Evolutionary conservation across 768 basidiomycete species (phyloP).

Genomic region (Pisolithus tinctorius): DNA sequence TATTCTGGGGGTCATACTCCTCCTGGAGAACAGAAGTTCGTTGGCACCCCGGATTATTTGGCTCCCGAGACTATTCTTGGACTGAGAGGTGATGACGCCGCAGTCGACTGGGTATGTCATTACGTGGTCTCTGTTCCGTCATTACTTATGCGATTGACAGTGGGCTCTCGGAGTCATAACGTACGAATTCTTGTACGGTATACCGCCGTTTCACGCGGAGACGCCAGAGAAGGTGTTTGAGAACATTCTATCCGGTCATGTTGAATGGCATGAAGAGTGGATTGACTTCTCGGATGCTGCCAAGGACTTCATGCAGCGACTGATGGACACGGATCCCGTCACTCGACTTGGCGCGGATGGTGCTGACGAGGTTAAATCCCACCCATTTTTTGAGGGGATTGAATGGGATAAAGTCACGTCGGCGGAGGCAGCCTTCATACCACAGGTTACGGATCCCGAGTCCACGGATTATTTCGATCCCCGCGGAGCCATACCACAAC

Average conservation of each 20-base stretch:
- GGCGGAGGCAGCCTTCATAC: conserved; percentile 90
- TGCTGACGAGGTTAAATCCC: conserved; percentile 87
- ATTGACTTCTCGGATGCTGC: conserved; percentile 81
- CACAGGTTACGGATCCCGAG: conserved; percentile 91
- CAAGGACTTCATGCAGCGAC: conserved; percentile 81
- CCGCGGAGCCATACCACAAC: conserved; percentile 82
- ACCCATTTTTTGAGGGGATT: conserved; percentile 84
- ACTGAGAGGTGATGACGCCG: conserved; percentile 87
- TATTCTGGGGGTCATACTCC: conserved; percentile 59
- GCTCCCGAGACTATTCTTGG: conserved; percentile 95
- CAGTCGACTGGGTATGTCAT: conserved; percentile 87
- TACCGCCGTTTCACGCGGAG: conserved; percentile 97
- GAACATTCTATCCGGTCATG: conserved; percentile 89
- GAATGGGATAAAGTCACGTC: conserved; percentile 91
- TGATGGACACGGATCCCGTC: conserved; percentile 75
- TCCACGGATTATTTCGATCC: conserved; percentile 99
- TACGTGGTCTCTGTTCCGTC: conserved; percentile 4
- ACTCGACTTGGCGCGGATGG: conserved; percentile 81
- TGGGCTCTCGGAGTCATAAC: conserved; percentile 99
- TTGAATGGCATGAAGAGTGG: conserved; percentile 96
- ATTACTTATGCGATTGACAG: conserved; percentile 36
- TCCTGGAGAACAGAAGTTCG: conserved; percentile 87
- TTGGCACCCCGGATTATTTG: conserved; percentile 96
- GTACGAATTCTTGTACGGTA: conserved; percentile 95
- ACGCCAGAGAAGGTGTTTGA: conserved; percentile 97